These are phyloP conservation scores for Roridomyces roridus DNA, from an alignment of 768 basidiomycete genomes.

Conservation along the genomic window DNA sequence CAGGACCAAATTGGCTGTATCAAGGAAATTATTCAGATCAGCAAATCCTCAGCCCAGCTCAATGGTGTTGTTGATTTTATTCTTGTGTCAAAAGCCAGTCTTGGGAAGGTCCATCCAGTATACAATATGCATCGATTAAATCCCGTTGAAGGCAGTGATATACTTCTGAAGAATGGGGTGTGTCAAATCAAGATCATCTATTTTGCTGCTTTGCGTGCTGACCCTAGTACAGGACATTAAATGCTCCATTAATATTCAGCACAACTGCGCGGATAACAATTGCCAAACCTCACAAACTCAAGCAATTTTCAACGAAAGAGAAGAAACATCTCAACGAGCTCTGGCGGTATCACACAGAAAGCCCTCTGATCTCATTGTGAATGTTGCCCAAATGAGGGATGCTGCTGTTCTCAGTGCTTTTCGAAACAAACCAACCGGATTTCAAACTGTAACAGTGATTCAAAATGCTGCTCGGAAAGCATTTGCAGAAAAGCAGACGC, in stretches of 20 bases:
- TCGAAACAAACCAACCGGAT: background rate
- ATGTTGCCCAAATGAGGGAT: constrained; percentile 18
- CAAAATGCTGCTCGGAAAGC: background rate
- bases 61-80: constrained; percentile 1
- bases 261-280: constrained; percentile 25
- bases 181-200: too few relatives aligned
- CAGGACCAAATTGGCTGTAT: background rate
- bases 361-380: constrained; percentile 2
- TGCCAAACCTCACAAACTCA: constrained; percentile 2
- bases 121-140: constrained; percentile 11
- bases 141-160: background rate
- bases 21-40: constrained; percentile 11
- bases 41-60: background rate
- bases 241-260: constrained; percentile 30
- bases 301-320: constrained; percentile 19
- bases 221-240: constrained; percentile 7
- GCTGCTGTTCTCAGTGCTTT: constrained; percentile 6
- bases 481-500: background rate
- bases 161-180: background rate
- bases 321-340: background rate
- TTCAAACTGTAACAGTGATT: background rate
- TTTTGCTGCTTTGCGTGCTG: background rate
- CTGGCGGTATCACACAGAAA: background rate
- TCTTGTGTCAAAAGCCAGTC: background rate
- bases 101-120: background rate